Evolutionary conservation across 2,329 filamentous ascomycete species (phyloP), one percentile per base, ranked within the genome.

Genomic region (Xylariomycetidae sp.): DNA sequence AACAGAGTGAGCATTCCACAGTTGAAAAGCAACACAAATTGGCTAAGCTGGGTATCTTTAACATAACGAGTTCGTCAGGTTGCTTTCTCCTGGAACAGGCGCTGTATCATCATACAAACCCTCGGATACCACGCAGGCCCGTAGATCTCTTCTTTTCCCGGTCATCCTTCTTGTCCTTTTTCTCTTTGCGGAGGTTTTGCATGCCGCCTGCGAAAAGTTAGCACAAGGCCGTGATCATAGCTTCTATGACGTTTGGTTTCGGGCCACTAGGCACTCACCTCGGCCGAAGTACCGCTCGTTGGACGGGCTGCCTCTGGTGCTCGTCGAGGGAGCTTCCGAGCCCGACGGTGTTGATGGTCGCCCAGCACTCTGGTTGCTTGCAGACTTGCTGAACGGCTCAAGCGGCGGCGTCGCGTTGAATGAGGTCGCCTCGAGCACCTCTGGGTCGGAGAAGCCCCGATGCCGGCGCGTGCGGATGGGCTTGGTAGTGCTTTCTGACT

Each of bases 161-260:
- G 42, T 67, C 68, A 20, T 70, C 46, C 39, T 72, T 73, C 47
- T 60, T 63, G 2, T 74, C 68, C 44, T 72, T 67, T 39, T 64
- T 63, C 35, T 70, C 58, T 33, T 51, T 48, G 4, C 64, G 64
- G 1, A 63, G 51, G 46, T 67, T 72, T 42, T 70, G 68, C 7
- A 68, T 57, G 15, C 68, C 66, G 13, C 68, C 70, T 67, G 46
- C 29, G 31, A 29, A 9, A 13, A 16, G 32, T 52, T 39, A 49
- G 42, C 20, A 39, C 55, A 43, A 68, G 65, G 34, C 67, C 63
- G 40, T 70, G 74, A 70, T 48, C 74, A 73, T n/a, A n/a, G n/a
- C n/a, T n/a, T n/a, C n/a, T n/a, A n/a, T n/a, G n/a, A n/a, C n/a
- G n/a, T n/a, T n/a, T n/a, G n/a, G n/a, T 24, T 65, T 68, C 34